Conservation (phyloP, 176 grass and related monocot species). For the Zizania latifolia region DNA sequence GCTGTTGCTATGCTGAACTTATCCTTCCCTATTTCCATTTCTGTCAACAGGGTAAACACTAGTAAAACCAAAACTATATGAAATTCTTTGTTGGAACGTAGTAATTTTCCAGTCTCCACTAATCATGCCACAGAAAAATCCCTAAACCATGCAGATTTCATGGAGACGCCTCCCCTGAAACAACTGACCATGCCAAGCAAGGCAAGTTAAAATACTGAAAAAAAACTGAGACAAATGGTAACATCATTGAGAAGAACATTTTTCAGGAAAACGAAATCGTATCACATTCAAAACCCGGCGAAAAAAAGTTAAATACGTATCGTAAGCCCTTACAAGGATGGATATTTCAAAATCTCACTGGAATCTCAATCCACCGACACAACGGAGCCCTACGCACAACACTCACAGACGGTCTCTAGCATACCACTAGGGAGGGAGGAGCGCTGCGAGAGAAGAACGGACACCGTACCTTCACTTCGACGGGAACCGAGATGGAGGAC, state of each 20-base stretch:
- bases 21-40: neutral
- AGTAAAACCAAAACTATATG: neutral
- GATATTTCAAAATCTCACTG: constrained; percentile 24
- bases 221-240: neutral
- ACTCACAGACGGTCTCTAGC: neutral
- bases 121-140: constrained; percentile 16
- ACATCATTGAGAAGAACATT: constrained; percentile 1
- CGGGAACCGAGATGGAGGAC: neutral
- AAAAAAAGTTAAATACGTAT: constrained; percentile 25
- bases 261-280: neutral
- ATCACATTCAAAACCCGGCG: neutral
- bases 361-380: constrained; percentile 37
- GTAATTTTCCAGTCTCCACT: neutral
- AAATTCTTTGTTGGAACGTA: constrained; percentile 13
- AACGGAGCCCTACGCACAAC: neutral
- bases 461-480: neutral
- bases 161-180: constrained; percentile 33
- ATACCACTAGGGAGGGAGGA: neutral
- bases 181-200: constrained; percentile 8
- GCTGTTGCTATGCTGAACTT: neutral
- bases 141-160: constrained; percentile 31
- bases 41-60: neutral
- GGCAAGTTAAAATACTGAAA: neutral
- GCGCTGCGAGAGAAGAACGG: neutral
- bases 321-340: neutral